These are phyloP conservation scores for Chloranthus sessilifolius DNA, from an alignment of 164 flowering plant genomes.

Conservation along the genomic window DNA sequence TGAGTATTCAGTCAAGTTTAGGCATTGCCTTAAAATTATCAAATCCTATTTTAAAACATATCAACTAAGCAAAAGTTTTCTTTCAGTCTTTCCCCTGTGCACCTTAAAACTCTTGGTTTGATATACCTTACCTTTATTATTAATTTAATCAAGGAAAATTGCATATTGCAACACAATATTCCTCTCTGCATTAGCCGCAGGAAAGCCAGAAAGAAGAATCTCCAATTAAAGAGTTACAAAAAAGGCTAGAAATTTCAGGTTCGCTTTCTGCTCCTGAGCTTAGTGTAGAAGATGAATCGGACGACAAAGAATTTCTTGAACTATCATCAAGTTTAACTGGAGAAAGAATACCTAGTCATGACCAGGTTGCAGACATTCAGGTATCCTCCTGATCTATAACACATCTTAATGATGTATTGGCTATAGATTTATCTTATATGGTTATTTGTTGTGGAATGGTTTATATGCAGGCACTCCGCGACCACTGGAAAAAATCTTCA, in stretches of 20 bases:
- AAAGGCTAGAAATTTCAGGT: conserved; percentile 43
- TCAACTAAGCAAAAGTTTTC: too few species aligned
- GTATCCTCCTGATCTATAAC: conserved; percentile 6
- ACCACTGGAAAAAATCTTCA: conserved; percentile 63
- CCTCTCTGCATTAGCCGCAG: conserved; percentile 28
- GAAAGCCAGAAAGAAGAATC: conserved; percentile 45
- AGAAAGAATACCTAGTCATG: conserved; percentile 22
- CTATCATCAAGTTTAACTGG: conserved; percentile 45
- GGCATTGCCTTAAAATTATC: too few species aligned
- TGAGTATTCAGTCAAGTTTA: too few species aligned
- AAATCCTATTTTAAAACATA: too few species aligned
- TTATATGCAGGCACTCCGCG: conserved; percentile 62
- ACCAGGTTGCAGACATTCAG: conserved; percentile 20
- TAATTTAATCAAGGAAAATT: too few species aligned
- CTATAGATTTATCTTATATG: conserved; percentile 4
- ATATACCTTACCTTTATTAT: too few species aligned
- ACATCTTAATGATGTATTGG: conserved; percentile 1
- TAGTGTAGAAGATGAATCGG: conserved; percentile 54
- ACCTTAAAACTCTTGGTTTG: too few species aligned
- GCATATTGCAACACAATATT: too few species aligned
- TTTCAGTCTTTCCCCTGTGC: too few species aligned
- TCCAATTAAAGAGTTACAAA: conserved; percentile 51
- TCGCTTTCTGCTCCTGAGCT: conserved; percentile 31
- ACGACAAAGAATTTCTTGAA: conserved; percentile 71
- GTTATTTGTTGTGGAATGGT: conserved; percentile 13